These are phyloP conservation scores for Adansonia digitata DNA, from an alignment of 345 rosid genomes.

Conservation along the genomic window DNA sequence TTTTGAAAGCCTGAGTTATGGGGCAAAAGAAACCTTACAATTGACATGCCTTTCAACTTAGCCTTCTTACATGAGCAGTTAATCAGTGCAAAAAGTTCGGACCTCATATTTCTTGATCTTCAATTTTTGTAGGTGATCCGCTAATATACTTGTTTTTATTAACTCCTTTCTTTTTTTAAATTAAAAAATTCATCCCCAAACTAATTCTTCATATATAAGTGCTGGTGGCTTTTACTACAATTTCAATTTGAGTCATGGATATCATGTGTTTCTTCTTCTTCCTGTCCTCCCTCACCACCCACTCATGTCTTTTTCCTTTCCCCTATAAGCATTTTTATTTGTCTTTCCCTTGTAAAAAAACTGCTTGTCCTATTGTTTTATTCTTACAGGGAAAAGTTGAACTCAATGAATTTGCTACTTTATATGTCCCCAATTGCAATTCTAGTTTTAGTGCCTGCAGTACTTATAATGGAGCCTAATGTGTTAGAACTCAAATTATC, in stretches of 20 bases:
- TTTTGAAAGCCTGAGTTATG: background rate
- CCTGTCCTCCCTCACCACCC: background rate
- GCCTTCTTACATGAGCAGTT: background rate
- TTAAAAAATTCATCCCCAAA: background rate
- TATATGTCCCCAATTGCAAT: conserved; percentile 94
- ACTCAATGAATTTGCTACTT: conserved; percentile 87
- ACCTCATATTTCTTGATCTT: background rate
- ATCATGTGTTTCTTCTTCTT: too few relatives aligned
- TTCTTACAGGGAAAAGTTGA: conserved; percentile 76
- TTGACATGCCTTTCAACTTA: background rate
- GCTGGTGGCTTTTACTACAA: background rate
- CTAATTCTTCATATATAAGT: background rate
- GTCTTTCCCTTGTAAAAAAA: background rate
- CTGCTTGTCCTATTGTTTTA: background rate
- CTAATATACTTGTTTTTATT: background rate
- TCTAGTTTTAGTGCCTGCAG: conserved; percentile 60
- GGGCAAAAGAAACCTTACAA: background rate
- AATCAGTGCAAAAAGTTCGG: background rate
- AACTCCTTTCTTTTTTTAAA: background rate
- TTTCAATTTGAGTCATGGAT: background rate
- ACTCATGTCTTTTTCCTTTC: background rate
- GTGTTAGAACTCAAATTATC: conserved; percentile 49
- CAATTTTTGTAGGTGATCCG: background rate
- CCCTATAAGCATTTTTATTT: background rate
- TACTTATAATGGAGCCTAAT: conserved; percentile 72